Evolutionary conservation across 1,284 basidiomycete genomes (phyloP).

Genomic region (Afroboletus lepidellus): DNA sequence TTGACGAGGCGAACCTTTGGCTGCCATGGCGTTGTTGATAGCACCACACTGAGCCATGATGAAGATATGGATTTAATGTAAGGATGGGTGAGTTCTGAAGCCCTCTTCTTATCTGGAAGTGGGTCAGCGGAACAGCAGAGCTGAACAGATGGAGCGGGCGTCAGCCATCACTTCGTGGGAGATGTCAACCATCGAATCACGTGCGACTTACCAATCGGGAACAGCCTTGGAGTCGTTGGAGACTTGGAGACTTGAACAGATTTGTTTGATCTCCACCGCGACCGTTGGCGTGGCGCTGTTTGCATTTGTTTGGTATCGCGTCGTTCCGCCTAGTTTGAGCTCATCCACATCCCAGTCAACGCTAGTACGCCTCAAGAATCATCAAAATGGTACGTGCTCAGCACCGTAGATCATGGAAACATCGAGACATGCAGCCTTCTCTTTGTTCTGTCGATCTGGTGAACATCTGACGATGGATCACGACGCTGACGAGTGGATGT

Average conservation of each 20-base stretch:
- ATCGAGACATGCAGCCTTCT: background rate
- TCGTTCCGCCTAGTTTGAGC: slow-evolving; percentile 1
- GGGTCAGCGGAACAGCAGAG: slow-evolving; percentile 16
- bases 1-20: slow-evolving; percentile 40
- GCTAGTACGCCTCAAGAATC: slow-evolving; percentile 19
- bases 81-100: background rate
- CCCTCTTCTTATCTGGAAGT: slow-evolving; percentile 16
- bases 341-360: slow-evolving; percentile 2
- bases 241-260: too few relatives aligned
- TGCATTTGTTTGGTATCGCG: slow-evolving; percentile 23
- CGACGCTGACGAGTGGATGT: slow-evolving; percentile 42
- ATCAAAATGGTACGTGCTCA: slow-evolving; percentile 29
- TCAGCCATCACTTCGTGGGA: background rate
- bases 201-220: background rate
- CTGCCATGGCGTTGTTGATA: slow-evolving; percentile 50
- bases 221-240: too few relatives aligned
- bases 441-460: slow-evolving; percentile 2
- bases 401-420: background rate
- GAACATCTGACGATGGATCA: slow-evolving; percentile 37
- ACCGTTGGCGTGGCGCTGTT: slow-evolving; percentile 16
- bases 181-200: background rate
- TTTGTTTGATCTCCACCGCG: too few relatives aligned
- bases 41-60: slow-evolving; percentile 49
- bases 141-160: slow-evolving; percentile 4
- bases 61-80: slow-evolving; percentile 37